phyloP scores from a whole-genome alignment of 768 basidiomycete species.

The Boletus tomentosulus region DNA sequence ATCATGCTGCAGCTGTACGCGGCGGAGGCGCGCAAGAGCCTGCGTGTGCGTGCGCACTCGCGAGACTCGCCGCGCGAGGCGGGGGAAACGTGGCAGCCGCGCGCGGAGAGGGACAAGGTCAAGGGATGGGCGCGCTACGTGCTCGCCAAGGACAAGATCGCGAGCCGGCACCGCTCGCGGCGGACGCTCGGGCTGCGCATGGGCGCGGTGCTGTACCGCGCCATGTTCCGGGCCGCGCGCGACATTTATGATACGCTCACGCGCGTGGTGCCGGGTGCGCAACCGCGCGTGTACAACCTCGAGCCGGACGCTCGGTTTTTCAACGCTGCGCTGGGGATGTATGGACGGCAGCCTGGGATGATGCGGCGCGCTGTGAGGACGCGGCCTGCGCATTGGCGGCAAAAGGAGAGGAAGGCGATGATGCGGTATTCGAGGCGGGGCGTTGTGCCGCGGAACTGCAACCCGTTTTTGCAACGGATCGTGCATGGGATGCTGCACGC shows the following conservation, averaged over 20 bases:
- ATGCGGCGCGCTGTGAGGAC: constrained; percentile 14
- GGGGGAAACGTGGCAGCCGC: constrained; percentile 18
- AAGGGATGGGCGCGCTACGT: constrained; percentile 36
- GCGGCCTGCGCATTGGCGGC: constrained; percentile 27
- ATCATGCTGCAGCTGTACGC: constrained; percentile 64
- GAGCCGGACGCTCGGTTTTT: constrained; percentile 63
- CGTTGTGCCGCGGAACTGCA: constrained; percentile 23
- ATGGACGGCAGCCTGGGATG: constrained; percentile 25
- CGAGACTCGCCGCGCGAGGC: constrained; percentile 1
- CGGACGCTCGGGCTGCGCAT: constrained; percentile 28
- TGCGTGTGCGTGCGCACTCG: constrained; percentile 4
- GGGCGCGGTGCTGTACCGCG: constrained; percentile 31
- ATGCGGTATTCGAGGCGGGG: constrained; percentile 28
- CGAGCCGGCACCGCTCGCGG: constrained; percentile 22
- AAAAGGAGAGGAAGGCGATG: constrained; percentile 27
- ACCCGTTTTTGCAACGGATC: constrained; percentile 35
- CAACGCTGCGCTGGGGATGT: constrained; percentile 53
- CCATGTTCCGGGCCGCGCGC: constrained; percentile 34
- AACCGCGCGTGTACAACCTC: constrained; percentile 34
- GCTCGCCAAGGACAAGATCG: constrained; percentile 19
- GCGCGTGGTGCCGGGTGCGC: constrained; percentile 20
- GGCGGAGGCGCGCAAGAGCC: constrained; percentile 36
- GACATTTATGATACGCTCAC: constrained; percentile 24
- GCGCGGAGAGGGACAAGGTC: constrained; percentile 18
- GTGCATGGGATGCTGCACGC: constrained; percentile 36